Conservation (phyloP, 1,139 yeast genomes). For the Ogataea hybrid region DNA sequence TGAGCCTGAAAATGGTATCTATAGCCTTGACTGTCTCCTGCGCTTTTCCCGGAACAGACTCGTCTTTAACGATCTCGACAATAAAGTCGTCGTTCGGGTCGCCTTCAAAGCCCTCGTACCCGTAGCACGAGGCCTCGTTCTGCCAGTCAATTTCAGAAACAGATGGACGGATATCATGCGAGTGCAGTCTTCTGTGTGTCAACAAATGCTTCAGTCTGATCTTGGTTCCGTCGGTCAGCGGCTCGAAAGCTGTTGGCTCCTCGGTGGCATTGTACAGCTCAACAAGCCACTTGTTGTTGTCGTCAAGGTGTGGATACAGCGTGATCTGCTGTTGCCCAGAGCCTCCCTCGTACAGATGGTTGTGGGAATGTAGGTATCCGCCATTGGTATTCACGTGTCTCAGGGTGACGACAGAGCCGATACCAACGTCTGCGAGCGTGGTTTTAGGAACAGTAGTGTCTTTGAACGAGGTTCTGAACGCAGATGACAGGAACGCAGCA, state of each 20-base stretch:
- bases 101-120: constrained; percentile 86
- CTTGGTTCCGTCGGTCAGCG: constrained; percentile 72
- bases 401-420: constrained; percentile 74
- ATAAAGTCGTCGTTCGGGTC: constrained; percentile 96
- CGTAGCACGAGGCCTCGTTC: constrained; percentile 91
- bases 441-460: constrained; percentile 69
- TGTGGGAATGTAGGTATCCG: constrained; percentile 94
- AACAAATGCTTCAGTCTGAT: constrained; percentile 71
- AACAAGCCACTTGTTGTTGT: constrained; percentile 81
- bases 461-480: constrained; percentile 74
- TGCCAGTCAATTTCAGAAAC: constrained; percentile 94
- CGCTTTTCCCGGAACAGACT: constrained; percentile 57
- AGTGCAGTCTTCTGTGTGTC: constrained; percentile 82
- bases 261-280: constrained; percentile 62
- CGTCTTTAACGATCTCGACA: constrained; percentile 73
- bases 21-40: constrained; percentile 69
- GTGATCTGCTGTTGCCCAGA: constrained; percentile 95
- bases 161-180: constrained; percentile 95
- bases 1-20: constrained; percentile 79
- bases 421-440: constrained; percentile 81
- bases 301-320: constrained; percentile 87
- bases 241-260: constrained; percentile 53
- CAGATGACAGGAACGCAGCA: constrained; percentile 83
- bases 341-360: constrained; percentile 81
- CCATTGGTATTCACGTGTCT: constrained; percentile 88